phyloP scores from a whole-genome alignment of 768 basidiomycete genomes.

The Pilatotrama ljubarskyi region DNA sequence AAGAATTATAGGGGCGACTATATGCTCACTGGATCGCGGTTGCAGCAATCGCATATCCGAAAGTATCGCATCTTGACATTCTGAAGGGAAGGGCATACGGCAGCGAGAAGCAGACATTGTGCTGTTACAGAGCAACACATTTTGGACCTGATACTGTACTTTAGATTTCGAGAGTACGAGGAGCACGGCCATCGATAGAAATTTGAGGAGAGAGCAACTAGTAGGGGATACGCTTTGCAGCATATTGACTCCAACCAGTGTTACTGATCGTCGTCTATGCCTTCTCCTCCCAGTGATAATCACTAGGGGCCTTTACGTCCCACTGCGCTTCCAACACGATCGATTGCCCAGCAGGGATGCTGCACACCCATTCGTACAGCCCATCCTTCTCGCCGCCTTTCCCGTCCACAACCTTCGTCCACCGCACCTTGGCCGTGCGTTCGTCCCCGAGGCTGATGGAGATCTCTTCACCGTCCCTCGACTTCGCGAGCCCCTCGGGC shows the following conservation, averaged over 20 bases:
- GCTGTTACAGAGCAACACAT: no score
- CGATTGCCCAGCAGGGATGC: conserved; percentile 43
- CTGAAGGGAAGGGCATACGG: conserved; percentile 11
- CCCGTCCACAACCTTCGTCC: conserved; percentile 41
- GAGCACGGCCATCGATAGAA: no score
- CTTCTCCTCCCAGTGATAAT: no score
- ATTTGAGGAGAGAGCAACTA: no score
- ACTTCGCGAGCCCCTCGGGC: conserved; percentile 47
- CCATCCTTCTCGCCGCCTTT: conserved; percentile 57
- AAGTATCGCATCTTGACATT: conserved; percentile 29
- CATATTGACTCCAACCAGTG: no score
- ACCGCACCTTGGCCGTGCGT: conserved; percentile 33
- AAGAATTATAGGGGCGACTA: background rate
- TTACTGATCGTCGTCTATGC: no score
- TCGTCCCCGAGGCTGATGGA: conserved; percentile 41
- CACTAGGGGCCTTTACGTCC: conserved; percentile 48
- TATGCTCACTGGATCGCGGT: background rate
- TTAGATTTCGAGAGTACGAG: no score
- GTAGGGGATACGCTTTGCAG: no score
- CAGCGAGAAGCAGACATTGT: no score
- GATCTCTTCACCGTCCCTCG: conserved; percentile 42
- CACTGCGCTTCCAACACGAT: conserved; percentile 49
- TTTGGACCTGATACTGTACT: no score
- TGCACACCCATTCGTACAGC: conserved; percentile 54
- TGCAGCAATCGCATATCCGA: conserved; percentile 16